These are phyloP conservation scores for Penicillium dipodomyicola DNA, from an alignment of 495 filamentous ascomycete species.

Conservation along the genomic window DNA sequence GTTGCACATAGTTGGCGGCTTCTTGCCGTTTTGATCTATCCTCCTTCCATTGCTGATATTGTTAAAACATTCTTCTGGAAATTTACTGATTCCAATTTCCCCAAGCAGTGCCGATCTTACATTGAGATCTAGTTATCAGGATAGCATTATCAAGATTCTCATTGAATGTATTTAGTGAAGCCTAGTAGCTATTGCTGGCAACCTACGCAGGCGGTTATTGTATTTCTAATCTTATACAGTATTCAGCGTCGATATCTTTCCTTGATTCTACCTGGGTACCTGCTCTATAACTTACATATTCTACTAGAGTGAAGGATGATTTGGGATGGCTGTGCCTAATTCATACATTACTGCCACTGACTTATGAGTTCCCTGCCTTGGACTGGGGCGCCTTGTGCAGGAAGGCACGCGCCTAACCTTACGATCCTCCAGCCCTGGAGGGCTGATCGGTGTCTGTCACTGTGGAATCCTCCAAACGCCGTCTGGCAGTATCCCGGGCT, in stretches of 20 bases:
- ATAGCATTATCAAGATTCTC: not conserved
- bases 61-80: not conserved
- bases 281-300: not conserved
- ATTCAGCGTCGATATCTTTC: not conserved
- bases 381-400: no score
- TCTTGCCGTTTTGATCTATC: not conserved
- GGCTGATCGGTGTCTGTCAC: no score
- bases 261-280: not conserved
- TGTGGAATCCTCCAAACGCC: no score
- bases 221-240: not conserved
- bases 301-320: not conserved
- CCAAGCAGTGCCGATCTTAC: not conserved
- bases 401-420: no score
- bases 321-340: no score
- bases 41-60: slow-evolving; percentile 6
- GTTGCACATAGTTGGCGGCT: slow-evolving; percentile 22
- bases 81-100: not conserved
- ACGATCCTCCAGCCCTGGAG: no score
- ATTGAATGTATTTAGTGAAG: not conserved
- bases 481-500: no score
- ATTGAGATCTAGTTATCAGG: not conserved
- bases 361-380: no score
- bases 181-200: not conserved
- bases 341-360: no score
- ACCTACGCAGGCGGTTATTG: not conserved